Evolutionary conservation across 2,329 filamentous ascomycete genomes (phyloP).

Genomic region (Ilyonectria robusta): DNA sequence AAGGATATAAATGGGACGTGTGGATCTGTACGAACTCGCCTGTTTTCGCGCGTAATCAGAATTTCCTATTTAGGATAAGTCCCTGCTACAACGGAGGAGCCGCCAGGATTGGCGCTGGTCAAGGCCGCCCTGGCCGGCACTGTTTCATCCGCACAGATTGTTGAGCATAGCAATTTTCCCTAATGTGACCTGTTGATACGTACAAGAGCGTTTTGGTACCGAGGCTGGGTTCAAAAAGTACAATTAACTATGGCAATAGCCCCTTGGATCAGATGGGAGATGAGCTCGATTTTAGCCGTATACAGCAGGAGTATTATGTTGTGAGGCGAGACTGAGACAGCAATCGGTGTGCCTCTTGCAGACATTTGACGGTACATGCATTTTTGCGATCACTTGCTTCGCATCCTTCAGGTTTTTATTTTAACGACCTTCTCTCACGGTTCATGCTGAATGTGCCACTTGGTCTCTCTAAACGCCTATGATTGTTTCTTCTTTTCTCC

Average conservation of each 20-base stretch:
- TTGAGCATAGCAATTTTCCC: neutral
- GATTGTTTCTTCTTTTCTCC: no score
- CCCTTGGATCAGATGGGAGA: no score
- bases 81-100: neutral
- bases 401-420: no score
- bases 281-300: no score
- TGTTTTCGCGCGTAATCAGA: slow-evolving; percentile 21
- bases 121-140: neutral
- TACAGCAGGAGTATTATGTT: no score
- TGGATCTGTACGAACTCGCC: neutral
- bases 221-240: neutral
- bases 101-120: neutral
- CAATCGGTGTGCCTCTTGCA: no score
- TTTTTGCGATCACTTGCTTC: no score
- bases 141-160: neutral
- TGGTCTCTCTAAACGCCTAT: no score
- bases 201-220: neutral
- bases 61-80: slow-evolving; percentile 24
- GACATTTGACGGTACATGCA: no score
- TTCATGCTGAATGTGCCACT: no score
- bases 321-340: no score
- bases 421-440: no score
- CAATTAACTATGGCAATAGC: neutral
- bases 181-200: neutral
- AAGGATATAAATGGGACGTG: neutral